A percentile compares a stretch with the other conserved stretches of the same genome.
phyloP scores from a whole-genome alignment of 306 rosid genomes.

The Cicer bijugum region DNA sequence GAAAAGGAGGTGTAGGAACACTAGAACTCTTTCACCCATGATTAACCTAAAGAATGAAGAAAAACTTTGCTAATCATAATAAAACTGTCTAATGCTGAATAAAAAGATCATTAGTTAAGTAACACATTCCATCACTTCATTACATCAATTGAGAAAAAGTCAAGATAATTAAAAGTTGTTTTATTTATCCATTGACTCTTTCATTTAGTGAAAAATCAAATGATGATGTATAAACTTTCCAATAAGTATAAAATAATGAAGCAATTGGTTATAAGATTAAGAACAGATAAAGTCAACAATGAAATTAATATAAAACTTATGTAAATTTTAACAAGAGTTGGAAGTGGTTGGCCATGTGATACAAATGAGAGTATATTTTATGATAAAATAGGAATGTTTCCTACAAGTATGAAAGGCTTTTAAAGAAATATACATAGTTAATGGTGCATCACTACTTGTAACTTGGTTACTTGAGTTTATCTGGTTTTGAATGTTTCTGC shows the following conservation, averaged over 20 bases:
- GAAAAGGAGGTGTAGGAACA: constrained; percentile 43
- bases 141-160: constrained; percentile 23
- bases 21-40: constrained; percentile 45
- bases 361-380: constrained; percentile 11
- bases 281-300: constrained; percentile 32
- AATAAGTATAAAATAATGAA: constrained; percentile 22
- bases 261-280: constrained; percentile 1
- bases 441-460: background rate
- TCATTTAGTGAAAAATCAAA: constrained; percentile 4
- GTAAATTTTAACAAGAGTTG: constrained; percentile 25
- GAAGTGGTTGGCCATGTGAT: background rate
- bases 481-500: constrained; percentile 44
- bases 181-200: background rate
- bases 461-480: constrained; percentile 26
- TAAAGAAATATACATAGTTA: background rate
- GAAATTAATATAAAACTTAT: background rate
- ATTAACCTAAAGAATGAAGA: constrained; percentile 37
- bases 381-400: background rate
- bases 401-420: constrained; percentile 16
- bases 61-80: constrained; percentile 10
- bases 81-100: constrained; percentile 27
- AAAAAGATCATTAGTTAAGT: constrained; percentile 16
- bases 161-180: background rate
- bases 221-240: constrained; percentile 12
- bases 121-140: background rate